Conservation (phyloP, 208 protist genomes). For the Naegleria gruberi region DNA sequence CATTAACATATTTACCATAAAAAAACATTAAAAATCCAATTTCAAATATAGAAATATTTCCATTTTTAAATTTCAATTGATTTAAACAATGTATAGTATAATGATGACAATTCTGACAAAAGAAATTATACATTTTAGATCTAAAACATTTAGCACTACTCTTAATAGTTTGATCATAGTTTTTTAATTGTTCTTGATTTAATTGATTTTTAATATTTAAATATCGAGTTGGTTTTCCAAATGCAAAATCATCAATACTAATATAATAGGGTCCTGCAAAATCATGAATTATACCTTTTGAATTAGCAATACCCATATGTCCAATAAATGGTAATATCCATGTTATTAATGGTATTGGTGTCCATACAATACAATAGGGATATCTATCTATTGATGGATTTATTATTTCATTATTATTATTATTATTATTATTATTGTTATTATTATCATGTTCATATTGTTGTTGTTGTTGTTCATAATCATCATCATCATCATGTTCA, state of each 20-base stretch:
- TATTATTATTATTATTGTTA: background rate
- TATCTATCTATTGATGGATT: constrained; percentile 29
- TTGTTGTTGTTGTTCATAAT: background rate
- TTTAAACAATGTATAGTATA: background rate
- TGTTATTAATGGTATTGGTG: constrained; percentile 41
- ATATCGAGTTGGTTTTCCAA: constrained; percentile 40
- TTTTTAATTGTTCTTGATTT: background rate
- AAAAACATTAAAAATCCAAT: constrained; percentile 3
- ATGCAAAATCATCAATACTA: constrained; percentile 44
- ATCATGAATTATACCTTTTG: constrained; percentile 39
- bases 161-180: background rate
- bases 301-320: constrained; percentile 39
- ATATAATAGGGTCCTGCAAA: constrained; percentile 41
- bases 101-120: constrained; percentile 24
- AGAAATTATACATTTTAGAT: constrained; percentile 23
- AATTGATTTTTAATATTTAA: background rate
- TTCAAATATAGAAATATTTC: background rate
- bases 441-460: background rate
- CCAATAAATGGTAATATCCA: constrained; percentile 48
- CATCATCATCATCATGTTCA: background rate
- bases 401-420: background rate
- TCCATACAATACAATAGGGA: constrained; percentile 47
- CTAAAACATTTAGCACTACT: background rate
- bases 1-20: background rate
- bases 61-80: constrained; percentile 18